phyloP scores from a whole-genome alignment of 495 filamentous ascomycete species.

The Umbilicaria muhlenbergii region DNA sequence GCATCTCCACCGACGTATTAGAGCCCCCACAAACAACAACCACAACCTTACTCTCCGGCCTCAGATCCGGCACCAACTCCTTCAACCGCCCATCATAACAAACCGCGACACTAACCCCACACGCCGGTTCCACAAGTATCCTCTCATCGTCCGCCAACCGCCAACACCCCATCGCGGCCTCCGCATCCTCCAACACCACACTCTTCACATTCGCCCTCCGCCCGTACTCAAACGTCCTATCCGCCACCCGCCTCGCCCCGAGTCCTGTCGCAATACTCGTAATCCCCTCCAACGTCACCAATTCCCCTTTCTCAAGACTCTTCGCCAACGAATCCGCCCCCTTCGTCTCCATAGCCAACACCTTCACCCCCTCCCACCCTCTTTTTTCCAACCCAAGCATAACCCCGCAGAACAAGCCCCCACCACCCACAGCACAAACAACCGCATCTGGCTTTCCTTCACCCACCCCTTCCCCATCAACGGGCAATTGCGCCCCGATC shows the following conservation, averaged over 20 bases:
- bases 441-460: slow-evolving; percentile 42
- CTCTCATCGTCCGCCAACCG: slow-evolving; percentile 69
- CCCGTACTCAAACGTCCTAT: slow-evolving; percentile 53
- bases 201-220: slow-evolving; percentile 38
- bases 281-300: slow-evolving; percentile 56
- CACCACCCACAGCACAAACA: slow-evolving; percentile 77
- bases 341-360: slow-evolving; percentile 69
- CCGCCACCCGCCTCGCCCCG: slow-evolving; percentile 58
- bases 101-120: slow-evolving; percentile 56
- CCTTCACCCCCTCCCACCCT: slow-evolving; percentile 25
- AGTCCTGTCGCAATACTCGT: slow-evolving; percentile 69
- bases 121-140: slow-evolving; percentile 65
- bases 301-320: slow-evolving; percentile 39
- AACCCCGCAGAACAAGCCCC: slow-evolving; percentile 70
- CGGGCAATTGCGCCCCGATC: slow-evolving; percentile 38
- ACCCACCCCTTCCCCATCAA: slow-evolving; percentile 12
- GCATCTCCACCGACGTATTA: slow-evolving; percentile 51
- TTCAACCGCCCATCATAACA: slow-evolving; percentile 50
- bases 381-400: slow-evolving; percentile 49
- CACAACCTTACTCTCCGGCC: slow-evolving; percentile 52
- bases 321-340: slow-evolving; percentile 61
- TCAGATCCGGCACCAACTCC: slow-evolving; percentile 41
- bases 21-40: slow-evolving; percentile 78
- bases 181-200: slow-evolving; percentile 57
- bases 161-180: slow-evolving; percentile 64